phyloP scores from a whole-genome alignment of 2,329 filamentous ascomycete genomes.

The Diplodia mutila region DNA sequence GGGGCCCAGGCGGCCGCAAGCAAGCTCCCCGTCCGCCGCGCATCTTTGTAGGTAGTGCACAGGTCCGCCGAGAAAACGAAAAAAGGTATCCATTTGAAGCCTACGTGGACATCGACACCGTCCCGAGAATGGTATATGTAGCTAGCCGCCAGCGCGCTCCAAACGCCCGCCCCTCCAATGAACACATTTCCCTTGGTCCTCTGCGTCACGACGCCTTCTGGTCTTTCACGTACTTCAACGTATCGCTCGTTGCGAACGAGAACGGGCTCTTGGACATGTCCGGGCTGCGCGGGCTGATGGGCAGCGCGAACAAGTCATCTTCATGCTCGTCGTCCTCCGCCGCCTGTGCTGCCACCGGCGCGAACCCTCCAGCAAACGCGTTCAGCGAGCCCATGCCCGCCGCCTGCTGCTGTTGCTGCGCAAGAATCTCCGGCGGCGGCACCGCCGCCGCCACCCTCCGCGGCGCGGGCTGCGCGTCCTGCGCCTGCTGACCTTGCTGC shows the following conservation, averaged over 20 bases:
- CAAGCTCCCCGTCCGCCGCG: not conserved
- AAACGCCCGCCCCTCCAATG: conserved; percentile 3
- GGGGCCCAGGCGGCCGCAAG: not conserved
- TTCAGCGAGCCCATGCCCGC: conserved; percentile 51
- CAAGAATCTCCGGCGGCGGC: conserved; percentile 44
- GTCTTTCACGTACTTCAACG: conserved; percentile 38
- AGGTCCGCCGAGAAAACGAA: not conserved
- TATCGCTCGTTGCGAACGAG: conserved; percentile 53
- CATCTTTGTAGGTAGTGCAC: not conserved
- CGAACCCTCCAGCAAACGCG: conserved; percentile 43
- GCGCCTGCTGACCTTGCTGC: conserved; percentile 28
- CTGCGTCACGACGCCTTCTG: conserved; percentile 35
- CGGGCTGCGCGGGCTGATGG: conserved; percentile 82
- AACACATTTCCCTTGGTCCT: not conserved
- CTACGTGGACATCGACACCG: conserved; percentile 10
- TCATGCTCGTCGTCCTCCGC: conserved; percentile 60
- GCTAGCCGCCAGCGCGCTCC: conserved; percentile 13
- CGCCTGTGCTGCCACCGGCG: conserved; percentile 37
- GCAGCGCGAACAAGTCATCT: conserved; percentile 85
- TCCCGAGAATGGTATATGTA: conserved; percentile 25
- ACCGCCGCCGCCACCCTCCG: conserved; percentile 40
- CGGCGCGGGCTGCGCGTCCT: conserved; percentile 29
- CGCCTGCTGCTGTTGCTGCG: conserved; percentile 38
- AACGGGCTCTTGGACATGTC: conserved; percentile 87
- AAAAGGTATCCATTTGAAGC: conserved; percentile 20